Base-by-base conservation (phyloP, 2,329 filamentous ascomycete species). In the Trichothecium roseum region DNA sequence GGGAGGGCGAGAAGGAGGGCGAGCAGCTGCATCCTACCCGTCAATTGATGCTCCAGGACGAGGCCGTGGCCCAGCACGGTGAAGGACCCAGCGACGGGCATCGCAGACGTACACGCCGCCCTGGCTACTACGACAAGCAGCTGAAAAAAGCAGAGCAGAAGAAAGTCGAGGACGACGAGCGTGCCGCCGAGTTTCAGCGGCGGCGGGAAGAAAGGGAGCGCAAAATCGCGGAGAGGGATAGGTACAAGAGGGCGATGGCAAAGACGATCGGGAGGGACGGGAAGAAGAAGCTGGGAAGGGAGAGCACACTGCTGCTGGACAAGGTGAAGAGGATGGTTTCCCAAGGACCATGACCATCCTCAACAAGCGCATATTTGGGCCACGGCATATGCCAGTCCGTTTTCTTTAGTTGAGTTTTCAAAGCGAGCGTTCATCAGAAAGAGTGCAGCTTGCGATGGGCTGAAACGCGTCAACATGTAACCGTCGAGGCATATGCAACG, bases 251-350 rank as follows among this genome's bases (percentile, higher is more conserved):
- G 46, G 76, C 80, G 43, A 74, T 85, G 56, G 80, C 82, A 43
- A 81, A 80, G 54, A 85, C 88, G 35, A 75, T 80, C 26, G 76
- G 81, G 54, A 78, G 77, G 18, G 74, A 83, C 52, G 84, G 84
- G 9, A 79, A 83, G 61, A 73, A 81, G 56, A 88, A 85, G 61
- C 57, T 94, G 32, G 87, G 87, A 2, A 70, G 84, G 41, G 86
- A 94, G 65, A 88, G 86, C 48, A 72, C 70, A 24, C 68, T 89
- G 27, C 49, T 94, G 47, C 62, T 94, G 37, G 81, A 86, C 50
- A 84, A 80, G 59, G 81, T 89, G 24, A 80, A 81, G 66, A 78
- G 68, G 53, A 65, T 93, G 57, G 72, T 91, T 42, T 69, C 65
- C 6, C 13, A 14, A 13, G 6, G 28, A 30, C 20, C 6, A 24